phyloP scores from a whole-genome alignment of 129 eudicot genomes.

The Smallanthus sonchifolius region DNA sequence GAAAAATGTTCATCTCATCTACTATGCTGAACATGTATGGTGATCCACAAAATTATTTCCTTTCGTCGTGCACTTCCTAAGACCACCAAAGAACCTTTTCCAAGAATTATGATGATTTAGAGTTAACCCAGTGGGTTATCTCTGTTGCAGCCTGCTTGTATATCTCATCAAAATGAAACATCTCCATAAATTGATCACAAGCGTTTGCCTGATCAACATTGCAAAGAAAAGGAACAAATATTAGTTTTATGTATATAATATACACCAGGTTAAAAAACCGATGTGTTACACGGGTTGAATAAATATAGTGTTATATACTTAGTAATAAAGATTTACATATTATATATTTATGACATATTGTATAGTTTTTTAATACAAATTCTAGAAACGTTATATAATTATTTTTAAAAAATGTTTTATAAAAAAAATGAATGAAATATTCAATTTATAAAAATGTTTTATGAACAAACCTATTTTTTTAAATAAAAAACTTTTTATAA shows the following conservation, averaged over 20 bases:
- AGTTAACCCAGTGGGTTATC: constrained; percentile 46
- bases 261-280: too few species aligned
- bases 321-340: too few species aligned
- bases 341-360: too few species aligned
- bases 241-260: neutral
- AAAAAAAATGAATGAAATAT: too few species aligned
- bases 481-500: too few species aligned
- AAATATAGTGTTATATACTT: too few species aligned
- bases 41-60: neutral
- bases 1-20: constrained; percentile 5
- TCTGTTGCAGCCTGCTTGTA: constrained; percentile 74
- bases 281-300: too few species aligned
- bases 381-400: too few species aligned
- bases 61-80: neutral
- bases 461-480: too few species aligned
- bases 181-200: constrained; percentile 29
- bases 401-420: too few species aligned
- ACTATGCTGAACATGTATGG: neutral
- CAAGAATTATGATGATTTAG: constrained; percentile 10
- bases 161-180: constrained; percentile 43
- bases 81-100: neutral
- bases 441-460: too few species aligned
- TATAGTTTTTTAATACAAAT: too few species aligned
- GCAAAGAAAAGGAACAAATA: neutral
- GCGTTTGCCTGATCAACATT: constrained; percentile 40